Conservation (phyloP, 139 green algal genomes). For the Pleodorina starrii region DNA sequence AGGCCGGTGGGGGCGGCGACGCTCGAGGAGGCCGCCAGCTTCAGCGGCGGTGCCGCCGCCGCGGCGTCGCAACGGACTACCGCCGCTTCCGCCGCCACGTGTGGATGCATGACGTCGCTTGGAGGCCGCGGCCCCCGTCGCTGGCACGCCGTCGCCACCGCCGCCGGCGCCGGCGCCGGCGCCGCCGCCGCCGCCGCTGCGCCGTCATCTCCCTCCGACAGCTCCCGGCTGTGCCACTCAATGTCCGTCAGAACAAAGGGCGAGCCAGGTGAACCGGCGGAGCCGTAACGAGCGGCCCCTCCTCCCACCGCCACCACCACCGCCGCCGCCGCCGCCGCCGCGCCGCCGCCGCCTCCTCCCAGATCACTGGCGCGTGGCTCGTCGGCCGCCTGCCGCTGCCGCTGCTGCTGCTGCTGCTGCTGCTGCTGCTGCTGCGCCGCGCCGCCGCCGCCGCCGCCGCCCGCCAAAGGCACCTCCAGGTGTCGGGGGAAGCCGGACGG, state of each 20-base stretch:
- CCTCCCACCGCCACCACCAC: no score
- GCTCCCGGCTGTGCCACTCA: background rate
- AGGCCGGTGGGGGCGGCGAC: background rate
- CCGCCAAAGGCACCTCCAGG: background rate
- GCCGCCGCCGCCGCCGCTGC: background rate
- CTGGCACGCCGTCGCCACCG: background rate
- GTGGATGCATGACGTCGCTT: background rate
- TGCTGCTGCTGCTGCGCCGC: no score
- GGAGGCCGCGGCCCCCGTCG: background rate
- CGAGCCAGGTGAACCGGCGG: background rate
- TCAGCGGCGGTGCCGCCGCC: no score
- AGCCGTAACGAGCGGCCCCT: no score
- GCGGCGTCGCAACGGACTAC: background rate
- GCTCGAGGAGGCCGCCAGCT: no score
- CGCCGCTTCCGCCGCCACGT: background rate
- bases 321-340: background rate
- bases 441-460: no score
- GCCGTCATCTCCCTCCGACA: background rate
- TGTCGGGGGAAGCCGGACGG: background rate
- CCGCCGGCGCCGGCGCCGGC: background rate
- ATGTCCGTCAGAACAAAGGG: slow-evolving; percentile 9
- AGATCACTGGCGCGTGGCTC: no score
- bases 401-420: no score
- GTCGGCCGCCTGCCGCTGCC: no score
- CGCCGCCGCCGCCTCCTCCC: no score